Evolutionary conservation across 2,329 filamentous ascomycete species (phyloP).

Genomic region (Zasmidium angulare): DNA sequence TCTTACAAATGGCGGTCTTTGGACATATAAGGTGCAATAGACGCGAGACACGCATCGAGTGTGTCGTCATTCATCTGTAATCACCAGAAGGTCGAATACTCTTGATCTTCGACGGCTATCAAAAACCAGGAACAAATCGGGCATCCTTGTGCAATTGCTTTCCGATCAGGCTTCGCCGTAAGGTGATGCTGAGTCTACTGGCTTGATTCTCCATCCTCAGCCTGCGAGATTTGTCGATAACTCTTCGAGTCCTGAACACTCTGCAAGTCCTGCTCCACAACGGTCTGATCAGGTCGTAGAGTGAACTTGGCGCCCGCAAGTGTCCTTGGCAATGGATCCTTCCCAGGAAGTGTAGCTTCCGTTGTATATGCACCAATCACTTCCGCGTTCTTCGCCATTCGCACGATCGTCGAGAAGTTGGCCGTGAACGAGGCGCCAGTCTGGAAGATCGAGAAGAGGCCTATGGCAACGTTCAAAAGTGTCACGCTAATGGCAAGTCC

Average conservation of each 20-base stretch:
- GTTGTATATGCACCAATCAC: conserved; percentile 6
- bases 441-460: conserved; percentile 8
- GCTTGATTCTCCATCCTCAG: background rate
- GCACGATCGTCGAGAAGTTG: conserved; percentile 22
- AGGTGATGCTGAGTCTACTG: background rate
- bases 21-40: too few species aligned
- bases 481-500: conserved; percentile 15
- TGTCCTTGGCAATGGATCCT: conserved; percentile 6
- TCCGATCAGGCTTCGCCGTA: too few species aligned
- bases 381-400: conserved; percentile 9
- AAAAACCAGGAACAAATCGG: too few species aligned
- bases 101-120: too few species aligned
- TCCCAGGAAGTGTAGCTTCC: conserved; percentile 6
- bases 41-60: too few species aligned
- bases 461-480: conserved; percentile 12
- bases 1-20: too few species aligned
- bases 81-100: too few species aligned
- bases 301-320: background rate
- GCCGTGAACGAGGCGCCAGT: conserved; percentile 20
- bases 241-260: background rate
- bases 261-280: background rate
- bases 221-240: background rate
- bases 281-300: background rate
- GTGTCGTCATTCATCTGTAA: too few species aligned
- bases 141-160: too few species aligned